These are phyloP conservation scores for Quercus ilex DNA, from an alignment of 306 rosid genomes.

Conservation along the genomic window DNA sequence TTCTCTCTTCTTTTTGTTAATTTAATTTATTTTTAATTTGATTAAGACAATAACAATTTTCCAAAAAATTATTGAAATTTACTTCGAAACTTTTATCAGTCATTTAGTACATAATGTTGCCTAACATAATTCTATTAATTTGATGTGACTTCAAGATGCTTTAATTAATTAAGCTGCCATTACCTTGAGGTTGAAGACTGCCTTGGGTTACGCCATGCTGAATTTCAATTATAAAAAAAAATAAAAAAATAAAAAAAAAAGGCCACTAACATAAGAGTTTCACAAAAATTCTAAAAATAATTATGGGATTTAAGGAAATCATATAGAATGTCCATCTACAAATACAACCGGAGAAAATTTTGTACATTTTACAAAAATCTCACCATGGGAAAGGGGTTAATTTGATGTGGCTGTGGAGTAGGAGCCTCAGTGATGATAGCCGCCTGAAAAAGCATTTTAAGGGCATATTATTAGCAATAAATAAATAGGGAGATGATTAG, in stretches of 20 bases:
- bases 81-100: no score
- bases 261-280: background rate
- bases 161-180: background rate
- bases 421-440: conserved; percentile 34
- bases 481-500: background rate
- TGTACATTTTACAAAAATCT: background rate
- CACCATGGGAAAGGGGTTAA: conserved; percentile 36
- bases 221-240: conserved; percentile 2
- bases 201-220: conserved; percentile 68
- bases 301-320: no score
- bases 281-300: background rate
- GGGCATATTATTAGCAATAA: background rate
- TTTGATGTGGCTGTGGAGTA: conserved; percentile 44
- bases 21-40: background rate
- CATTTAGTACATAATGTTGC: no score
- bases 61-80: no score
- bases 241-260: conserved; percentile 1
- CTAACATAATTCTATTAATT: no score
- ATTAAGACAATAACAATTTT: no score
- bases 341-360: background rate
- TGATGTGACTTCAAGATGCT: no score
- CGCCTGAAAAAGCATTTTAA: conserved; percentile 19
- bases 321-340: background rate
- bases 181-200: conserved; percentile 74
- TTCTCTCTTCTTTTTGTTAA: no score